These are phyloP conservation scores for Apiospora sp. DNA, from an alignment of 2,329 filamentous ascomycete genomes.

Conservation along the genomic window DNA sequence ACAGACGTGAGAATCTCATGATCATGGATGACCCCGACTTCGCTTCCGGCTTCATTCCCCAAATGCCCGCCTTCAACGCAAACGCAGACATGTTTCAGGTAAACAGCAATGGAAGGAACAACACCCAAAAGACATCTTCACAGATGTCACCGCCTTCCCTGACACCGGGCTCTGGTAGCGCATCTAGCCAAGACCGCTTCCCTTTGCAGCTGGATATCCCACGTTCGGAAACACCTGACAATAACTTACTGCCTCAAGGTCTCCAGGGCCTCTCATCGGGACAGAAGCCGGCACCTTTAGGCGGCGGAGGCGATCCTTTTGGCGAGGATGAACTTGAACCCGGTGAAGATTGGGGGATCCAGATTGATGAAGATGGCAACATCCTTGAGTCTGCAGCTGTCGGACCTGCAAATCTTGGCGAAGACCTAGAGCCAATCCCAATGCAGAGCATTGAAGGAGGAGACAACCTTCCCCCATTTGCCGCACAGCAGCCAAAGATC, in stretches of 20 bases:
- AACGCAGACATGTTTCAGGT: slow-evolving; percentile 56
- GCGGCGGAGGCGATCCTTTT: slow-evolving; percentile 34
- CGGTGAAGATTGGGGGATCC: slow-evolving; percentile 52
- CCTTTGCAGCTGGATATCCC: slow-evolving; percentile 37
- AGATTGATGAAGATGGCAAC: slow-evolving; percentile 62
- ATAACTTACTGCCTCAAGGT: slow-evolving; percentile 35
- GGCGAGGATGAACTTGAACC: slow-evolving; percentile 49
- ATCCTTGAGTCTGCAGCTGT: slow-evolving; percentile 44
- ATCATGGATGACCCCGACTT: slow-evolving; percentile 87
- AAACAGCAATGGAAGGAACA: slow-evolving; percentile 30
- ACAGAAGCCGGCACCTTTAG: slow-evolving; percentile 34
- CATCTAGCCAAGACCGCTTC: slow-evolving; percentile 31
- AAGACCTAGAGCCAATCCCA: slow-evolving; percentile 54
- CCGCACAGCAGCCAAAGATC: slow-evolving; percentile 27
- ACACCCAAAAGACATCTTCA: slow-evolving; percentile 42
- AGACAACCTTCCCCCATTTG: slow-evolving; percentile 17
- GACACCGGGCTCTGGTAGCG: slow-evolving; percentile 31
- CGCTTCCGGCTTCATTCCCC: slow-evolving; percentile 63
- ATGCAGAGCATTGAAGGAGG: slow-evolving; percentile 40
- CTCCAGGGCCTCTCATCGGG: slow-evolving; percentile 39
- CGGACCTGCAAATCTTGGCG: slow-evolving; percentile 35
- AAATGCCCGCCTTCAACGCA: slow-evolving; percentile 66
- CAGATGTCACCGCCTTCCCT: slow-evolving; percentile 38
- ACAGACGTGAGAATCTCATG: slow-evolving; percentile 77
- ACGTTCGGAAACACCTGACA: slow-evolving; percentile 35